Conservation (phyloP, 331 rosid species). For the Malus hybrid region DNA sequence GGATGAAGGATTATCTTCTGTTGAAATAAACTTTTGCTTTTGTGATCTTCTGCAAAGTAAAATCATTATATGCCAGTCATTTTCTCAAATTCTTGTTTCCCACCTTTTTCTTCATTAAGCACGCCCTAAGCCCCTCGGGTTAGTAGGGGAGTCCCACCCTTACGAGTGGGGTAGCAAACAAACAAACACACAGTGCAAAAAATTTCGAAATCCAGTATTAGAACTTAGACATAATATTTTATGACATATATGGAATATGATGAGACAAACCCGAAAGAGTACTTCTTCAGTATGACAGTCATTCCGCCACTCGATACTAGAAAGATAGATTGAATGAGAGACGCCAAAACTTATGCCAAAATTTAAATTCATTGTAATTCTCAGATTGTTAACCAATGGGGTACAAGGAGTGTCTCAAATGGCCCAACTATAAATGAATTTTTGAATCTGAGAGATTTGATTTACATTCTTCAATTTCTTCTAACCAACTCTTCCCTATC, state of each 20-base stretch:
- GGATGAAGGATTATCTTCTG: constrained; percentile 7
- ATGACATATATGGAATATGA: background rate
- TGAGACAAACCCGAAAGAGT: background rate
- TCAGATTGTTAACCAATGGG: constrained; percentile 1
- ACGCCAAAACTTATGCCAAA: background rate
- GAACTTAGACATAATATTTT: background rate
- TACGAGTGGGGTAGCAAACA: no score
- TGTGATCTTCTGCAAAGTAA: constrained; percentile 23
- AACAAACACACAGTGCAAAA: no score
- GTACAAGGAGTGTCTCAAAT: background rate
- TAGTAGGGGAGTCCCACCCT: no score
- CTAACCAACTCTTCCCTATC: background rate
- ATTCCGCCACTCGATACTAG: background rate
- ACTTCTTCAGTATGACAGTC: no score
- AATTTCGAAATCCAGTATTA: background rate
- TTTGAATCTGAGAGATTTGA: background rate
- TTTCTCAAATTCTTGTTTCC: background rate
- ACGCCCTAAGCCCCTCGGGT: no score
- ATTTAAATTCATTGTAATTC: background rate
- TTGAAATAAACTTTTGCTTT: constrained; percentile 21
- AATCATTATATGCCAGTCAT: constrained; percentile 16
- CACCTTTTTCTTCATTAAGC: background rate
- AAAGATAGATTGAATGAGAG: background rate
- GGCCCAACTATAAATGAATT: constrained; percentile 3
- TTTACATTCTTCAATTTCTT: constrained; percentile 7